Conservation (phyloP, 805 yeast species). For the Lipomyces anomalus region DNA sequence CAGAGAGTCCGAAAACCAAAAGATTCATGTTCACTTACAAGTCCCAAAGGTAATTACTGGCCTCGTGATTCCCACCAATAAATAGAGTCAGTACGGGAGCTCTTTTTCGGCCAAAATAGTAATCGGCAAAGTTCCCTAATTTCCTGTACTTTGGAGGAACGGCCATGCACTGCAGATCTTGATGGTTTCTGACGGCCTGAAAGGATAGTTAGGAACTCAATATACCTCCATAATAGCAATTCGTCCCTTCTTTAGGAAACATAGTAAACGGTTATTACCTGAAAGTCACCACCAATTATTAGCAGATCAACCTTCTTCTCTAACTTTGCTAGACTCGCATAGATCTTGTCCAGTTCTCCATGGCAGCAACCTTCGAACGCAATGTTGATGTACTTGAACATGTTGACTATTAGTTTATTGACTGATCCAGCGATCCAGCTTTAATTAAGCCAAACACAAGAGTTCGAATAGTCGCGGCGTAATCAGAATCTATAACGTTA, state of each 20-base stretch:
- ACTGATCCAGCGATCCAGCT: no score
- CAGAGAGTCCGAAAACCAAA: no score
- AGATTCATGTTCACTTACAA: slow-evolving; percentile 30
- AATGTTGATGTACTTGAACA: slow-evolving; percentile 32
- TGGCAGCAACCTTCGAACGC: slow-evolving; percentile 91
- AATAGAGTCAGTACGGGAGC: slow-evolving; percentile 79
- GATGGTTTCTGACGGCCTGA: slow-evolving; percentile 62
- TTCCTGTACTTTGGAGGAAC: slow-evolving; percentile 72
- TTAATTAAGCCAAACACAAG: no score
- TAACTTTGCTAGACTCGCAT: slow-evolving; percentile 33
- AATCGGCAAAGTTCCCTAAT: slow-evolving; percentile 75
- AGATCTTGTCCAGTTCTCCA: slow-evolving; percentile 64
- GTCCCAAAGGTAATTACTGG: slow-evolving; percentile 69
- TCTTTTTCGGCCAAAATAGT: slow-evolving; percentile 50
- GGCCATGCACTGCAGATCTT: slow-evolving; percentile 64
- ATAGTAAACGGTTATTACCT: slow-evolving; percentile 7
- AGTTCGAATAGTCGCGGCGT: neutral
- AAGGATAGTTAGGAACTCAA: slow-evolving; percentile 4
- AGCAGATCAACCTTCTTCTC: slow-evolving; percentile 47
- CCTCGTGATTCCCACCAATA: slow-evolving; percentile 95
- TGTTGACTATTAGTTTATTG: neutral
- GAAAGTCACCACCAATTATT: slow-evolving; percentile 82
- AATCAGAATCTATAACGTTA: no score
- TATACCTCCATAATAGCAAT: no score
- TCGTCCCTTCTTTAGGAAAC: no score